A percentile compares a stretch with the other conserved stretches of the same genome.
Conservation (phyloP, 1,284 basidiomycete species). For the Trichosporon sp. region DNA sequence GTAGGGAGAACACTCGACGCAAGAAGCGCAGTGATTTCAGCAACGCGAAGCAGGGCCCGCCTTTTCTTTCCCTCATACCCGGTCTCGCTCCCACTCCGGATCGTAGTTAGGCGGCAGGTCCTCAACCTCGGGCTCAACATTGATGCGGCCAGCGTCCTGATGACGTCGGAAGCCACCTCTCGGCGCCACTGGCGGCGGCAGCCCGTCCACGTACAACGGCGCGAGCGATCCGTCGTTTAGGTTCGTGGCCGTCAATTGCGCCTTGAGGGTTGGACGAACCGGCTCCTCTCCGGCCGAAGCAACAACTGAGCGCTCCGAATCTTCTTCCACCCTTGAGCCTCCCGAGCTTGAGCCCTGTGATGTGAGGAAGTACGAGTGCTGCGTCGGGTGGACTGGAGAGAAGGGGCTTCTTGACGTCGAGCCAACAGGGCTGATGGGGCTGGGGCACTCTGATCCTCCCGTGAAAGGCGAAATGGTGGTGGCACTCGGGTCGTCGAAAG, state of each 20-base stretch:
- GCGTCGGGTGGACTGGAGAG: neutral
- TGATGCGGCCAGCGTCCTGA: constrained; percentile 35
- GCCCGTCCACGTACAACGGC: constrained; percentile 6
- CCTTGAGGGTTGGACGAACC: neutral
- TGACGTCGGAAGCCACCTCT: constrained; percentile 27
- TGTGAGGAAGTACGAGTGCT: neutral
- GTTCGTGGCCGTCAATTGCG: constrained; percentile 4
- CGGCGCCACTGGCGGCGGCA: constrained; percentile 27
- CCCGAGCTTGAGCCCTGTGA: neutral
- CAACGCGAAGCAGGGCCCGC: too few species aligned
- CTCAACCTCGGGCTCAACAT: constrained; percentile 20
- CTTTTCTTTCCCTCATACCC: too few species aligned
- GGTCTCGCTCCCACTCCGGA: constrained; percentile 27
- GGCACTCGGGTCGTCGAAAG: constrained; percentile 10
- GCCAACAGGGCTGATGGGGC: neutral
- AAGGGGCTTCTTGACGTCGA: too few species aligned
- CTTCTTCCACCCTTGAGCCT: neutral
- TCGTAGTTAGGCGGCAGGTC: constrained; percentile 42
- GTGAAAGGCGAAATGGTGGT: constrained; percentile 37
- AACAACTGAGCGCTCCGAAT: neutral
- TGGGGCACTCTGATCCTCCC: constrained; percentile 6
- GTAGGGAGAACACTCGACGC: too few species aligned
- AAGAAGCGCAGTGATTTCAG: too few species aligned
- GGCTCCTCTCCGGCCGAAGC: neutral
- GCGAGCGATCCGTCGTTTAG: neutral